Evolutionary conservation across 108 stramenopile genomes (phyloP).

Genomic region (Cyclostephanos tholiformis): DNA sequence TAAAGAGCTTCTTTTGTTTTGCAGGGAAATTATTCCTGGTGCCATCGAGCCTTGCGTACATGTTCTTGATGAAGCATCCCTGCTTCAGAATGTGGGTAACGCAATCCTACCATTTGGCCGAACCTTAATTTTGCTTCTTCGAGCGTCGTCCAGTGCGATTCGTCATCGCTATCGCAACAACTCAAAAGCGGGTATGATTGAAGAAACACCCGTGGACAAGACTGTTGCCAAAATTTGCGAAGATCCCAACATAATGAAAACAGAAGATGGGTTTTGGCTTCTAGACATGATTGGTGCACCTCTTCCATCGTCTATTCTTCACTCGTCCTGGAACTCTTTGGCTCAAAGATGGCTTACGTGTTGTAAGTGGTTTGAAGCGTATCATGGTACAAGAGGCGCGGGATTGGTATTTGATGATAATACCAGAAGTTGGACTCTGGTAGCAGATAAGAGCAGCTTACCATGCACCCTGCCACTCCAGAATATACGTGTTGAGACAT

Average conservation of each 20-base stretch:
- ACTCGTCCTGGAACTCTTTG: slow-evolving; percentile 52
- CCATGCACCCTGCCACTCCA: slow-evolving; percentile 11
- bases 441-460: slow-evolving; percentile 1
- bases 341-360: slow-evolving; percentile 69
- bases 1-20: slow-evolving; percentile 50
- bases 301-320: slow-evolving; percentile 62
- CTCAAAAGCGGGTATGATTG: slow-evolving; percentile 3
- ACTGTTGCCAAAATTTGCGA: slow-evolving; percentile 51
- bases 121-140: slow-evolving; percentile 72
- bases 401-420: slow-evolving; percentile 46
- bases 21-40: slow-evolving; percentile 31
- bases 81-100: slow-evolving; percentile 64
- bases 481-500: slow-evolving; percentile 49
- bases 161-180: slow-evolving; percentile 54
- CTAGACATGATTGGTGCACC: slow-evolving; percentile 73
- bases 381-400: slow-evolving; percentile 77
- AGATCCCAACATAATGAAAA: slow-evolving; percentile 59
- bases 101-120: slow-evolving; percentile 82
- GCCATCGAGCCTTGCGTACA: slow-evolving; percentile 13
- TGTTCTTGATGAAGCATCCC: slow-evolving; percentile 28
- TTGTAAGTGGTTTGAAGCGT: slow-evolving; percentile 59
- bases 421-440: slow-evolving; percentile 30
- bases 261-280: slow-evolving; percentile 76
- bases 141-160: slow-evolving; percentile 62
- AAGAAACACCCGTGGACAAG: slow-evolving; percentile 31